Evolutionary conservation across 2,329 filamentous ascomycete species (phyloP).

Genomic region (Zymoseptoria passerinii): DNA sequence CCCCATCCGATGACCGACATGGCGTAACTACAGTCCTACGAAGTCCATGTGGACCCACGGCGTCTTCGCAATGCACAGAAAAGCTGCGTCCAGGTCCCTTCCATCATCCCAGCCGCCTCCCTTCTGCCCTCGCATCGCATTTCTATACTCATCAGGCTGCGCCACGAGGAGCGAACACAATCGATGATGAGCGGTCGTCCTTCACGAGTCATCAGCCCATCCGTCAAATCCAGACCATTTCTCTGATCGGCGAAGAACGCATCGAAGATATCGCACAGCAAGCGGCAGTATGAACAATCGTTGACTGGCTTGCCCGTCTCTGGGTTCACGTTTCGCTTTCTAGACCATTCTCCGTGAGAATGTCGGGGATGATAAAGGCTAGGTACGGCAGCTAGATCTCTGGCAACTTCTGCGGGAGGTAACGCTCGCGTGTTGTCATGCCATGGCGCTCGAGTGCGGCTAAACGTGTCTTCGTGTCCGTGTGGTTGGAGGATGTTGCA

Average conservation of each 20-base stretch:
- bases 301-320: not conserved
- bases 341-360: not conserved
- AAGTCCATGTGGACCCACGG: not conserved
- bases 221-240: not conserved
- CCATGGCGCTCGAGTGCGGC: not conserved
- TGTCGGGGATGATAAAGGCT: not conserved
- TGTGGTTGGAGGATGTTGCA: slow-evolving; percentile 2
- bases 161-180: not conserved
- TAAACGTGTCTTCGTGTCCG: not conserved
- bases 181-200: not conserved
- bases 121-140: not conserved
- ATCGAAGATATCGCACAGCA: slow-evolving; percentile 1
- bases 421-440: not conserved
- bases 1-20: not conserved
- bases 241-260: not conserved
- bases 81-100: not conserved
- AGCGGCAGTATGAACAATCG: not conserved
- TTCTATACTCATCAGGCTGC: not conserved
- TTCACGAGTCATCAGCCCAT: not conserved
- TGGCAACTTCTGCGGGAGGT: not conserved
- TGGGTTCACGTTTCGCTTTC: not conserved
- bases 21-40: slow-evolving; percentile 1
- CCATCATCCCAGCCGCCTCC: not conserved
- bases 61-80: slow-evolving; percentile 1
- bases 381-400: not conserved